phyloP scores from a whole-genome alignment of 1,139 yeast species.

The Yamadazyma aaseri region DNA sequence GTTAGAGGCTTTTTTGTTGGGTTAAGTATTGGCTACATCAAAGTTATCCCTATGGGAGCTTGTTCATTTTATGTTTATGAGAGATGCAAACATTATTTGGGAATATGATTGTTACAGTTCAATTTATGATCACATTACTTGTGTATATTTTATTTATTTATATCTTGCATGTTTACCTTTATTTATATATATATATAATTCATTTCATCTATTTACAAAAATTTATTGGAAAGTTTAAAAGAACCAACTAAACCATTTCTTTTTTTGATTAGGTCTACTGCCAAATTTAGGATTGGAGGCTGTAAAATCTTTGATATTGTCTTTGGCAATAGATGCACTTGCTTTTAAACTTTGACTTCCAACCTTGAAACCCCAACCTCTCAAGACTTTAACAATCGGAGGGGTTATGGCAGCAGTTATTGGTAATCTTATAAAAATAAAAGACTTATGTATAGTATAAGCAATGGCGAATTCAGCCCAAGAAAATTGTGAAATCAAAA shows the following conservation, averaged over 20 bases:
- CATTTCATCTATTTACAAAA: conserved; percentile 8
- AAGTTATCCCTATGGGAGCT: conserved; percentile 96
- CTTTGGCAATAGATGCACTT: conserved; percentile 34
- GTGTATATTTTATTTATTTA: conserved; percentile 6
- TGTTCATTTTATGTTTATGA: conserved; percentile 95
- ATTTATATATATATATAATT: conserved; percentile 2
- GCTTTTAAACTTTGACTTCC: conserved; percentile 49
- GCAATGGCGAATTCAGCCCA: conserved; percentile 82
- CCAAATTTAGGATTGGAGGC: conserved; percentile 53
- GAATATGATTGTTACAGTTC: conserved; percentile 42
- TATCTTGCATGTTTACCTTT: conserved; percentile 2
- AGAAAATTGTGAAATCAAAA: conserved; percentile 44
- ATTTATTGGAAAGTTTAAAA: conserved; percentile 27
- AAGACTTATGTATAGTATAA: conserved; percentile 87
- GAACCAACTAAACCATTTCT: conserved; percentile 65
- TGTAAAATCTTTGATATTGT: conserved; percentile 28
- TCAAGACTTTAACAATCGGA: conserved; percentile 59
- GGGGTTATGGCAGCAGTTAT: conserved; percentile 94
- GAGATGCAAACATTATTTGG: conserved; percentile 67
- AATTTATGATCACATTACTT: conserved; percentile 5
- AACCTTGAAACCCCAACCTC: conserved; percentile 78
- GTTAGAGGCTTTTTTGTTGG: conserved; percentile 89
- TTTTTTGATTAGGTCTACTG: conserved; percentile 45
- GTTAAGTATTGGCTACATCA: conserved; percentile 88
- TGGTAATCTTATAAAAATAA: conserved; percentile 80